Evolutionary conservation across 352 stramenopile species (phyloP).

Genomic region (Globisporangium nodosum): DNA sequence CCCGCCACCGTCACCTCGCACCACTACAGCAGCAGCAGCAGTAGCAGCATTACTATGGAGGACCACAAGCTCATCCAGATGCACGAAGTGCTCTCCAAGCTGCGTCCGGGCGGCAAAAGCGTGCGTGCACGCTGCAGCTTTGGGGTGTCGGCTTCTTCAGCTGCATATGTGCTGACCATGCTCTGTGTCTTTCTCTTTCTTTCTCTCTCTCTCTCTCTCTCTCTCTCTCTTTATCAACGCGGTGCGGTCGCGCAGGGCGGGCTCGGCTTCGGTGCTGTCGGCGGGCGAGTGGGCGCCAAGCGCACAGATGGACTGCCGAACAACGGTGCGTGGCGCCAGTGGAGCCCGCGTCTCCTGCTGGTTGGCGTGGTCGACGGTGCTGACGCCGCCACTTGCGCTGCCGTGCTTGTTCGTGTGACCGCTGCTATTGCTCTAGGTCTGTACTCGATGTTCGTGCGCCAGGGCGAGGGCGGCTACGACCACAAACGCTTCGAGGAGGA

Average conservation of each 20-base stretch:
- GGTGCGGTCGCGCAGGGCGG: conserved; percentile 34
- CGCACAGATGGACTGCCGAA: conserved; percentile 69
- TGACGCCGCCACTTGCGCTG: neutral
- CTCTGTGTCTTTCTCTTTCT: conserved; percentile 10
- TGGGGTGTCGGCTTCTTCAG: no score
- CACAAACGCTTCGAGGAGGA: conserved; percentile 81
- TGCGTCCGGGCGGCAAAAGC: conserved; percentile 77
- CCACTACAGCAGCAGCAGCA: neutral
- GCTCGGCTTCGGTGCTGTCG: conserved; percentile 54
- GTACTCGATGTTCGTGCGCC: conserved; percentile 83
- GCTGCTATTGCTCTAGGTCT: conserved; percentile 24
- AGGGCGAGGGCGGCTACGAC: conserved; percentile 65
- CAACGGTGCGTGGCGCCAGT: conserved; percentile 30
- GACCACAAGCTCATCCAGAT: conserved; percentile 79
- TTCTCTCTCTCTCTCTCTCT: conserved; percentile 6
- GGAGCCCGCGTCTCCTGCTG: neutral
- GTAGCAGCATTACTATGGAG: conserved; percentile 42
- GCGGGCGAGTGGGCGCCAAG: conserved; percentile 48
- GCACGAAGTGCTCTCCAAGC: conserved; percentile 82
- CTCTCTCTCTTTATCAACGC: neutral
- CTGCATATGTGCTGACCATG: neutral
- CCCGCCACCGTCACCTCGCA: neutral
- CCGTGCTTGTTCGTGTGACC: neutral
- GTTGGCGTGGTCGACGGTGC: neutral
- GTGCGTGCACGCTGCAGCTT: conserved; percentile 15